These are phyloP conservation scores for Aspergillus persii DNA, from an alignment of 2,329 filamentous ascomycete genomes.

Conservation along the genomic window DNA sequence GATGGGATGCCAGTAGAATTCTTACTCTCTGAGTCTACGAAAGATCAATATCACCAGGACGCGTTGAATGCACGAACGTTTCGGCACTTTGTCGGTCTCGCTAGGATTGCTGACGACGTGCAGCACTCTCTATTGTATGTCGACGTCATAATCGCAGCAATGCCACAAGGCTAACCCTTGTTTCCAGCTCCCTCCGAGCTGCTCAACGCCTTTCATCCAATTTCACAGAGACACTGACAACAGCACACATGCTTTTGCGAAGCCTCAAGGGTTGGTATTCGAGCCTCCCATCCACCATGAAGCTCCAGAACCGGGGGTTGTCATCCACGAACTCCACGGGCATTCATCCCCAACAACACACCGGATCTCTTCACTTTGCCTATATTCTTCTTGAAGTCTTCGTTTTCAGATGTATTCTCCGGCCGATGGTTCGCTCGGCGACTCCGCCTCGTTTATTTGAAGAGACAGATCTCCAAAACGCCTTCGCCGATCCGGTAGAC, in stretches of 20 bases:
- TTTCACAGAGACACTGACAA: slow-evolving; percentile 20
- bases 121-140: slow-evolving; percentile 25
- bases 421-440: slow-evolving; percentile 16
- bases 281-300: slow-evolving; percentile 16
- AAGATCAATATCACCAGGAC: neutral
- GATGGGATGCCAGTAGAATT: slow-evolving; percentile 3
- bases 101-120: slow-evolving; percentile 23
- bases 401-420: slow-evolving; percentile 26
- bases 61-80: slow-evolving; percentile 8
- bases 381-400: slow-evolving; percentile 26
- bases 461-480: slow-evolving; percentile 6
- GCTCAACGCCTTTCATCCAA: slow-evolving; percentile 22
- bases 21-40: neutral
- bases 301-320: slow-evolving; percentile 10
- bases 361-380: slow-evolving; percentile 21
- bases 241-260: slow-evolving; percentile 18
- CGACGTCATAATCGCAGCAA: neutral
- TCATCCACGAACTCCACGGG: slow-evolving; percentile 6
- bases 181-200: slow-evolving; percentile 19
- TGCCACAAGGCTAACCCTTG: neutral
- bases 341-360: neutral
- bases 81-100: slow-evolving; percentile 16
- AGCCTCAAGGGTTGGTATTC: slow-evolving; percentile 25
- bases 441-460: slow-evolving; percentile 15
- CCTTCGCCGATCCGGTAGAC: slow-evolving; percentile 6